These are phyloP conservation scores for Aspergillus sp. DNA, from an alignment of 2,329 filamentous ascomycete species.

Conservation along the genomic window DNA sequence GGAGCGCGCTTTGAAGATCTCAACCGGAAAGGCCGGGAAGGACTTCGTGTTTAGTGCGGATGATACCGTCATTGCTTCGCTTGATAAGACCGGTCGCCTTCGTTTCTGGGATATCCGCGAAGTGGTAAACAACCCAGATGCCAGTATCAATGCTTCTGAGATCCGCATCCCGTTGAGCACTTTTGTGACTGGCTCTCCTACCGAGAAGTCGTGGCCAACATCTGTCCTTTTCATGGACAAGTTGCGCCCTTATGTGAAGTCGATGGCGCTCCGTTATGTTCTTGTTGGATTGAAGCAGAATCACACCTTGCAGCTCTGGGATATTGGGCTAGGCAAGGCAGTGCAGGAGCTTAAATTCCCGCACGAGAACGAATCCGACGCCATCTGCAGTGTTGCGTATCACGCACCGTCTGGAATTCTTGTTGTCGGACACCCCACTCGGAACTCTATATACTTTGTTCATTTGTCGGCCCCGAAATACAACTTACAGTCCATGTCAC, in stretches of 20 bases:
- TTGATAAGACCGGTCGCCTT: conserved; percentile 94
- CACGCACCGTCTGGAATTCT: conserved; percentile 91
- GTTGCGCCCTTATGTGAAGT: conserved; percentile 86
- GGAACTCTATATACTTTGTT: conserved; percentile 96
- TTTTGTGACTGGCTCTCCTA: conserved; percentile 78
- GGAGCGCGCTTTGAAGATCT: conserved; percentile 87
- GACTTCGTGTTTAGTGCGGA: conserved; percentile 98
- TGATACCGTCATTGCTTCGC: conserved; percentile 87
- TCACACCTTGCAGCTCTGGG: conserved; percentile 97
- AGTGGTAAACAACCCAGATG: conserved; percentile 57
- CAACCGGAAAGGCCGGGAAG: conserved; percentile 96
- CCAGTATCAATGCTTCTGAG: conserved; percentile 59
- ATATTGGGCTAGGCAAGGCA: conserved; percentile 89
- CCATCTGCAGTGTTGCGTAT: conserved; percentile 96
- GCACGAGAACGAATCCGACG: conserved; percentile 92
- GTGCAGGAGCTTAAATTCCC: conserved; percentile 97
- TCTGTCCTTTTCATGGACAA: conserved; percentile 97
- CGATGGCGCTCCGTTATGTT: conserved; percentile 87
- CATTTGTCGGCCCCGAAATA: conserved; percentile 94
- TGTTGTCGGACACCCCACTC: conserved; percentile 89
- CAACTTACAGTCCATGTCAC: conserved; percentile 73
- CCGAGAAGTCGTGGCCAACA: conserved; percentile 94
- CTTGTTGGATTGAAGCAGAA: conserved; percentile 99
- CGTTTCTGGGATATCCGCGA: conserved; percentile 98
- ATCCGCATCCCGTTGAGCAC: conserved; percentile 84